A percentile compares a stretch with the other conserved stretches of the same genome.
Conservation (phyloP, 441 rosid genomes). For the Euphorbia corollata region DNA sequence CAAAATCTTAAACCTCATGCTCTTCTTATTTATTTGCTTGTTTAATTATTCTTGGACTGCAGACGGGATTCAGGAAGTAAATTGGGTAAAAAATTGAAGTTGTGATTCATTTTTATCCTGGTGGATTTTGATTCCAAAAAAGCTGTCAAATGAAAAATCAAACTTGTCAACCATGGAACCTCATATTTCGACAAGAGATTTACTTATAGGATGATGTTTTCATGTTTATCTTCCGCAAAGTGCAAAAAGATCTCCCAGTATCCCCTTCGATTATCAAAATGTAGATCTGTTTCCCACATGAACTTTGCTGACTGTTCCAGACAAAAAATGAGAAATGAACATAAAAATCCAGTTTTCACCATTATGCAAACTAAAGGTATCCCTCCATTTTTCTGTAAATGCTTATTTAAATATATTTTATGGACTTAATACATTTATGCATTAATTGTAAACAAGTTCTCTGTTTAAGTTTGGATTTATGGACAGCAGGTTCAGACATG, state of each 20-base stretch:
- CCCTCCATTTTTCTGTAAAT: background rate
- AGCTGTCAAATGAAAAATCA: background rate
- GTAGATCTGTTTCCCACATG: slow-evolving; percentile 26
- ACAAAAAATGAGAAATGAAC: slow-evolving; percentile 22
- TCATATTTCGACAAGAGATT: background rate
- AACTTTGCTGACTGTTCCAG: slow-evolving; percentile 20
- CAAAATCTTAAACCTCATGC: background rate
- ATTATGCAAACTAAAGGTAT: slow-evolving; percentile 28
- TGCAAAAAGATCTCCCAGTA: slow-evolving; percentile 19
- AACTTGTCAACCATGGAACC: background rate
- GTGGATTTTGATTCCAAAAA: background rate
- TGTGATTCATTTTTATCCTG: background rate
- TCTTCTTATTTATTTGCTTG: background rate
- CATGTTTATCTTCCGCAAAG: slow-evolving; percentile 24
- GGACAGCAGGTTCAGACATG: slow-evolving; percentile 27
- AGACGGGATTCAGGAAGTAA: background rate
- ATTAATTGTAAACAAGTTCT: background rate
- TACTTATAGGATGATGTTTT: slow-evolving; percentile 15
- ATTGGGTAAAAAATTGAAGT: background rate
- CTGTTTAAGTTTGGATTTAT: slow-evolving; percentile 12
- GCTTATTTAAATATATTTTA: too few relatives aligned
- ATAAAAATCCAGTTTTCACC: slow-evolving; percentile 14
- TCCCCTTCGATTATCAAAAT: slow-evolving; percentile 18
- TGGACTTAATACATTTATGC: background rate
- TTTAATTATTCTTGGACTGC: background rate